These are phyloP conservation scores for Darksidea phi DNA, from an alignment of 495 filamentous ascomycete genomes.

Conservation along the genomic window DNA sequence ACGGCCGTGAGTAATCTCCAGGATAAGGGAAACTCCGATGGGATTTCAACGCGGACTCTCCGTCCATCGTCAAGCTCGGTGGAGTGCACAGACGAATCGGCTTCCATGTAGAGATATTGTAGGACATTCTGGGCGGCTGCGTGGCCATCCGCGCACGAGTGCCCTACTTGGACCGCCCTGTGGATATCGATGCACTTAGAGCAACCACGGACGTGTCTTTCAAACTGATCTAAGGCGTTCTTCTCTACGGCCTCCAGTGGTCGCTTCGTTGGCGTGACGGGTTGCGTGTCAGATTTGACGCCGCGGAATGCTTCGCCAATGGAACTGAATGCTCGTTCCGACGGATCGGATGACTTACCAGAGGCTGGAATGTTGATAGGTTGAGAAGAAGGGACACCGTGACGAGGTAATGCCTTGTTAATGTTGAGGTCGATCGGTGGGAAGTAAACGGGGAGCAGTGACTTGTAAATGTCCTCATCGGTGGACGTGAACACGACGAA, in stretches of 20 bases:
- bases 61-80: conserved; percentile 5
- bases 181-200: conserved; percentile 17
- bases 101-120: conserved; percentile 28
- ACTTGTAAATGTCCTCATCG: conserved; percentile 27
- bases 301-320: conserved; percentile 30
- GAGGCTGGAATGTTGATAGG: background rate
- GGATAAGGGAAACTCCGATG: background rate
- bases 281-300: conserved; percentile 28
- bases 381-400: background rate
- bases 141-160: conserved; percentile 18
- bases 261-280: background rate
- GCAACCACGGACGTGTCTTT: conserved; percentile 19
- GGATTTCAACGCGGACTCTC: conserved; percentile 15
- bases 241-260: conserved; percentile 11
- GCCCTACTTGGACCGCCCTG: background rate
- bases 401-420: conserved; percentile 12
- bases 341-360: background rate
- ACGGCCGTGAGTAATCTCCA: conserved; percentile 18
- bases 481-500: conserved; percentile 30
- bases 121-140: conserved; percentile 13
- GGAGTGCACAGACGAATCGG: conserved; percentile 8
- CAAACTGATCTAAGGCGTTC: conserved; percentile 14
- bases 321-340: conserved; percentile 19
- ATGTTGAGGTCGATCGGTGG: conserved; percentile 21
- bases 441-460: conserved; percentile 28